Base-by-base conservation (phyloP, 75 land plant genomes). In the Picea glauca region DNA sequence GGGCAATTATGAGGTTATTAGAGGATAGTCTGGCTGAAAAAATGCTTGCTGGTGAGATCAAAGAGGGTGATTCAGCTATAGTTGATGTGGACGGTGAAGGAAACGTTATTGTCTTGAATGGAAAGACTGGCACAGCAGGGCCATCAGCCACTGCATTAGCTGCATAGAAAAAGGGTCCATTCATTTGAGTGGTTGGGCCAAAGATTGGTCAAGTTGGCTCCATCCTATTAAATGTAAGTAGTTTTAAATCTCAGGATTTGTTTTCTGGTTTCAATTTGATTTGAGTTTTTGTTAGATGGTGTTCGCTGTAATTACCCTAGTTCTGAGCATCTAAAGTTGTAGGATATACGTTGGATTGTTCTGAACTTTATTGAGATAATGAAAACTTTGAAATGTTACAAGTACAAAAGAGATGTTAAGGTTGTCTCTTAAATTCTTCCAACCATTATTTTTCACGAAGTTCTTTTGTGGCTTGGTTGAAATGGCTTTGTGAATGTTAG, bases 1-100 rank as follows among this genome's bases (percentile, higher is more conserved):
- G 98, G 58, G 96, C 98, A 15, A 93, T 95, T 50, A 95, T 91
- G 96, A 85, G 96, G 82, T 81, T 95, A 40, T 72, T 95, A 77
- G 98, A 95, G 78, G 98, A 95, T 76, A 91, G 94, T 78, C 85
- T 95, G 91, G 96, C 96, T 2, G 98, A 95, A 83, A 92, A 87
- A 72, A 95, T 95, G 98, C 92, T 95, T 30, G 82, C 96, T 5
- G 92, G 96, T 12, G 94, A 95, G 63, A 87, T 93, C 73, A 93
- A 95, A 74, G 96, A 93, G 75, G 98, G 98, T 11, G 98, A 95
- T 77, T 93, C 96, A 12, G 98, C 96, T 8, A 93, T 95, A 9
- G 91, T 93, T 23, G 98, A 95, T 83, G 96, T 93, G 31, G 96
- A 95, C 66, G 65, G 87, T 1, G 93, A 95, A 64, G 98, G 98